Evolutionary conservation across 345 rosid genomes (phyloP), one percentile per base, ranked within the genome.

Genomic region (Psidium friedrichsthalianum): DNA sequence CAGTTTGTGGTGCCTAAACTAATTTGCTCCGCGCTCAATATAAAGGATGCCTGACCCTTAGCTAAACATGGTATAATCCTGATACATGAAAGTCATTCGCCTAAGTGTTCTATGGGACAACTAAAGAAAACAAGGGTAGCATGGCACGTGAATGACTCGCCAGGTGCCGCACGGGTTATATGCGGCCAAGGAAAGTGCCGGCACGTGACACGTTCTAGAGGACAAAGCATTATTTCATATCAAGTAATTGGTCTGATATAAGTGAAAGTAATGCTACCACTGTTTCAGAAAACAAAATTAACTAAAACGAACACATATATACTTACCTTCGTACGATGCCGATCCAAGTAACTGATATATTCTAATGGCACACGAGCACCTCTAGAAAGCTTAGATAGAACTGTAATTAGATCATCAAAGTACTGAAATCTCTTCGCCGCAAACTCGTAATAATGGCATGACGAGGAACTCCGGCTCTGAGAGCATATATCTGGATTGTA

Each of bases 301-400:
- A 57, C 56, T 57, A 78, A 69, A 64, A 69, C n/a, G n/a, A 51
- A 56, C 83, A 64, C 32, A 58, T 80, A 47, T 58, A 27, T 42
- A 56, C 36, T 74, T 88, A 97, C 99, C 99, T 97, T 97, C 89
- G 93, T 91, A 84, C 98, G 94, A 92, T 97, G 98, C 84, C 98
- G 98, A 91, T 97, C 98, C 54, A 47, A 87, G 91, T 94, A 90
- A 88, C 93, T 93, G 88, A 96, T 88, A 89, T 95, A 97, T 86
- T 96, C 98, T 86, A 97, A 92, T 84, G 99, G 99, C 85, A 96
- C 97, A 80, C 96, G 94, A 87, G 94, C 93, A 88, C 99, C 98
- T 86, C 89, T 91, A 55, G 93, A 90, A 20, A 97, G 88, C 91
- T 92, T 95, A 76, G 96, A 91, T 69, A 97, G 86, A 89, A 94